Base-by-base conservation (phyloP, 176 grass and related monocot genomes). In the Neostapfia colusana region DNA sequence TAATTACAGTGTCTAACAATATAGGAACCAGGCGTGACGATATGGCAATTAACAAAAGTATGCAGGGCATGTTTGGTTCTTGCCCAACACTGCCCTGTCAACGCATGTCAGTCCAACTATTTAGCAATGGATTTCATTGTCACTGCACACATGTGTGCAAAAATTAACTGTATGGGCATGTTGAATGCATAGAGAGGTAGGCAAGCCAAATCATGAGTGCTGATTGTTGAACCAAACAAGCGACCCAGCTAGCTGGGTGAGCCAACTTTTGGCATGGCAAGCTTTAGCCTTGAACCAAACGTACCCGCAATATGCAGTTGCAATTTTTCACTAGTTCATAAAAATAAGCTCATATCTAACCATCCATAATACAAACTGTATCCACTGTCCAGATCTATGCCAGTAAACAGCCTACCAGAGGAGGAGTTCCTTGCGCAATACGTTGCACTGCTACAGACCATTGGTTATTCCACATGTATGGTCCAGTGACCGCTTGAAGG, bases 401-500 rank as follows among this genome's bases (percentile, higher is more conserved):
- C 38, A 26, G 10, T 7, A 79, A 54, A 81, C n/a, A n/a, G n/a
- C 93, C 75, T 87, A 97, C 95, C 84, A 98, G 70, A 62, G 95
- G 91, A 8, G 95, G 95, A 62, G 91, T 92, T 83, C 95, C 91
- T 88, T 98, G 89, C 8, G 95, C 89, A 79, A 98, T 94, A 51
- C 60, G 84, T 73, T 92, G 95, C 69, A 98, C 95, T 63, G 95
- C 91, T 57, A 87, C 68, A 82, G 45, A 82, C 95, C 95, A 98
- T 64, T 91, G 86, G 55, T 75, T 87, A 67, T 85, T 93, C 87
- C 87, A 98, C 95, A 98, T 94, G 80, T 98, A 98, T 55, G 95
- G 95, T 65, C 95, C 95, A 85, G 89, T 73, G 51, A 98, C 89
- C 88, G 95, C 91, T 90, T 98, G 95, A 81, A 98, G 89, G 70